phyloP scores from a whole-genome alignment of 768 basidiomycete genomes.

The Russula sp. region DNA sequence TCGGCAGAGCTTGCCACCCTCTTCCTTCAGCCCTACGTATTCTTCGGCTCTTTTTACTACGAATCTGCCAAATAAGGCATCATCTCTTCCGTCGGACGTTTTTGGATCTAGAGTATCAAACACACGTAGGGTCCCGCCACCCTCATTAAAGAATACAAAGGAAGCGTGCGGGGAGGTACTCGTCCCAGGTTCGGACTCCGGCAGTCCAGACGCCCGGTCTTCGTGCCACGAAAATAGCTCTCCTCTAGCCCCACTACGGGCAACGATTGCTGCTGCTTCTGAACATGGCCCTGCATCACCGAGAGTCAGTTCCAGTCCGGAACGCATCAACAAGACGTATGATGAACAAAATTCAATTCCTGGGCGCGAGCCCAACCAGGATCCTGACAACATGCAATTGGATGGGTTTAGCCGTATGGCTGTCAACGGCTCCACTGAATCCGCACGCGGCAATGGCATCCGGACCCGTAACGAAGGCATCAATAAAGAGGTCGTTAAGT shows the following conservation, averaged over 20 bases:
- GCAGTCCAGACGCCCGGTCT: neutral
- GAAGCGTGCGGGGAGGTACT: constrained; percentile 18
- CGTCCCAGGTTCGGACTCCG: constrained; percentile 18
- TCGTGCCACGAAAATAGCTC: neutral
- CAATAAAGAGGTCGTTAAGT: neutral
- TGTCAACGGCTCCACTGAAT: constrained; percentile 3
- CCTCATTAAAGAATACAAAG: neutral
- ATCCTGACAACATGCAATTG: neutral
- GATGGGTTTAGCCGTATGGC: constrained; percentile 8
- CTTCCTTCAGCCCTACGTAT: neutral
- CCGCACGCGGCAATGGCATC: neutral
- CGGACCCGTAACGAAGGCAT: neutral
- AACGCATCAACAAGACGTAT: neutral
- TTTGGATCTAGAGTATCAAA: neutral
- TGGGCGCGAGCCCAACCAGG: neutral
- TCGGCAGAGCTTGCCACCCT: neutral
- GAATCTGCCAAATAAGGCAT: constrained; percentile 1
- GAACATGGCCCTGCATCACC: neutral
- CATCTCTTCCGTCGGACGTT: constrained; percentile 4
- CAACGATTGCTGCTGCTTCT: neutral
- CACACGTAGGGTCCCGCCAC: constrained; percentile 10
- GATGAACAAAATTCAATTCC: neutral
- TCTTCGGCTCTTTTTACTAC: neutral
- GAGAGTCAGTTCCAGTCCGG: neutral
- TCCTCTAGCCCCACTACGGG: neutral